A percentile compares a stretch with the other conserved stretches of the same genome.
phyloP scores from a whole-genome alignment of 1,284 basidiomycete genomes.

The Phylloporus gajari region DNA sequence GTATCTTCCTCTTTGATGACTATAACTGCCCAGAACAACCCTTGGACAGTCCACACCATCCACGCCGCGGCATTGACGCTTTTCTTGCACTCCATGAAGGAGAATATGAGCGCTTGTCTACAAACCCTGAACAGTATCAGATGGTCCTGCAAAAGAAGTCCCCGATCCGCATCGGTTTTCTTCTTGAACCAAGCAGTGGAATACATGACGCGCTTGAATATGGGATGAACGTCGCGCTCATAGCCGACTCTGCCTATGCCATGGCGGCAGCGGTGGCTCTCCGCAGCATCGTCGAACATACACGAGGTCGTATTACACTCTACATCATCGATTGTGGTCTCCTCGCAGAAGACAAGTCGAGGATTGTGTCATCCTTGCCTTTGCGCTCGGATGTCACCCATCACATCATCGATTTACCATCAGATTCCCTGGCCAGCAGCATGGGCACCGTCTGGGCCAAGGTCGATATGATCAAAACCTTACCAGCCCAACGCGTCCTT shows the following conservation, averaged over 20 bases:
- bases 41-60: conserved; percentile 61
- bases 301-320: conserved; percentile 54
- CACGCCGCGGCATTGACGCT: conserved; percentile 64
- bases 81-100: conserved; percentile 62
- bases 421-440: conserved; percentile 40
- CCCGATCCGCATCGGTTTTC: conserved; percentile 67
- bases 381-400: conserved; percentile 48
- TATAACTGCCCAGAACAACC: conserved; percentile 64
- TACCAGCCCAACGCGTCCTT: conserved; percentile 61
- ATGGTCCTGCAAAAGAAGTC: conserved; percentile 59
- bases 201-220: conserved; percentile 50
- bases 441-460: conserved; percentile 60
- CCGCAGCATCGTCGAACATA: conserved; percentile 52
- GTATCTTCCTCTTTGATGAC: conserved; percentile 67
- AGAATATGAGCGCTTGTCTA: conserved; percentile 57
- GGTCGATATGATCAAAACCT: conserved; percentile 55
- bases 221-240: conserved; percentile 60
- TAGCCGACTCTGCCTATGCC: conserved; percentile 56
- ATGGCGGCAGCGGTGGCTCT: conserved; percentile 62
- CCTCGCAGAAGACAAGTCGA: conserved; percentile 47
- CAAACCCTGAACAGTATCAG: conserved; percentile 55
- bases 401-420: conserved; percentile 53
- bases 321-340: conserved; percentile 63
- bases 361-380: conserved; percentile 48
- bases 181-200: conserved; percentile 32